Conservation (phyloP, 1,284 basidiomycete species). For the Pseudozyma sp. region DNA sequence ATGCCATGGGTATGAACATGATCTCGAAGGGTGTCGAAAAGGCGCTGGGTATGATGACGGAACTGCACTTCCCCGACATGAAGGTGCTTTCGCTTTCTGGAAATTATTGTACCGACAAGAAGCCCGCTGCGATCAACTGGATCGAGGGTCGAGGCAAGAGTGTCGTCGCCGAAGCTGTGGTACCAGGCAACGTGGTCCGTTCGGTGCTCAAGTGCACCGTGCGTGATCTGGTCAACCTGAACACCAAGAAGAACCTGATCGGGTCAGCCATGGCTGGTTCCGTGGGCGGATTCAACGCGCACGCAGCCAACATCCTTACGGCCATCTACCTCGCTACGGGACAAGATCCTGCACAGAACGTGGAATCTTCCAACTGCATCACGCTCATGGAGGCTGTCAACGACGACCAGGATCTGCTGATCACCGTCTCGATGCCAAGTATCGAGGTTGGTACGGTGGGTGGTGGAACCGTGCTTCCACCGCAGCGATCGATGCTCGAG, state of each 20-base stretch:
- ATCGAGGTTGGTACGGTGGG: constrained; percentile 80
- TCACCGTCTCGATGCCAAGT: constrained; percentile 67
- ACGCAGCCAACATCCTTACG: constrained; percentile 96
- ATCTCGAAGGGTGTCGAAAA: constrained; percentile 76
- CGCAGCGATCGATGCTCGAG: constrained; percentile 66
- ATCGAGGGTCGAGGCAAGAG: constrained; percentile 98
- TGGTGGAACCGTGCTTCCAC: constrained; percentile 78
- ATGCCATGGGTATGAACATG: constrained; percentile 99
- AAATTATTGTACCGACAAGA: constrained; percentile 99
- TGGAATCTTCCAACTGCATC: constrained; percentile 98
- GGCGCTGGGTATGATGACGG: constrained; percentile 83
- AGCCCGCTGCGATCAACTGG: constrained; percentile 99
- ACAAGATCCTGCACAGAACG: constrained; percentile 98
- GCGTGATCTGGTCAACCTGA: constrained; percentile 87
- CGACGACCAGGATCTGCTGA: constrained; percentile 85
- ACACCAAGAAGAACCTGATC: constrained; percentile 96
- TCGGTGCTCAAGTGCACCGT: constrained; percentile 96
- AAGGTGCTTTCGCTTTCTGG: constrained; percentile 91
- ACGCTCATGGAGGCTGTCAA: constrained; percentile 97
- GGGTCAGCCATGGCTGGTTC: constrained; percentile 98
- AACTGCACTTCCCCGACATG: constrained; percentile 90
- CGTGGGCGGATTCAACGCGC: constrained; percentile 97
- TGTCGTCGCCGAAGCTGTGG: constrained; percentile 92
- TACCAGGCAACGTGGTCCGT: constrained; percentile 89
- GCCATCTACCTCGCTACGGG: constrained; percentile 94